Conservation (phyloP, 352 stramenopile genomes). For the Pythium insidiosum region DNA sequence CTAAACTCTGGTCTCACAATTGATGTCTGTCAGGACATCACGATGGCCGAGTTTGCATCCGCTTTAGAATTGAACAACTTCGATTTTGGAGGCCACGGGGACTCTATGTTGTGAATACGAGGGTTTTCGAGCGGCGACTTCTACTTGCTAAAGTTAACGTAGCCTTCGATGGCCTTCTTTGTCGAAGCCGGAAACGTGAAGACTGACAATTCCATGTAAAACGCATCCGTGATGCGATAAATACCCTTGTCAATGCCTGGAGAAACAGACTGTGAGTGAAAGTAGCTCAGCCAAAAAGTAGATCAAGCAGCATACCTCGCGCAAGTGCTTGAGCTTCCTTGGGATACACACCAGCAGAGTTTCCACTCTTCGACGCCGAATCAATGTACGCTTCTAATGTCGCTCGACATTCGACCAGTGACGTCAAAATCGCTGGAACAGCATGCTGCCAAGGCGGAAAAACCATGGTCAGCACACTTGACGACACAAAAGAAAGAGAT, state of each 20-base stretch:
- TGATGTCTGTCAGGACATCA: slow-evolving; percentile 24
- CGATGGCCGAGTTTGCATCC: slow-evolving; percentile 14
- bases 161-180: slow-evolving; percentile 39
- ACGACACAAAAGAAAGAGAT: background rate
- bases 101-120: too few species aligned
- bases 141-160: slow-evolving; percentile 26
- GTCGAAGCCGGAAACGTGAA: slow-evolving; percentile 43
- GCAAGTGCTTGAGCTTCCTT: slow-evolving; percentile 48
- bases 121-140: too few species aligned
- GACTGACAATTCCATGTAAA: slow-evolving; percentile 46
- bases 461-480: background rate
- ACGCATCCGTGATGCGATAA: slow-evolving; percentile 67
- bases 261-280: background rate
- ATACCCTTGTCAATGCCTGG: slow-evolving; percentile 71
- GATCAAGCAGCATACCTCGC: slow-evolving; percentile 23
- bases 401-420: slow-evolving; percentile 59
- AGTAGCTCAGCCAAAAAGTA: background rate
- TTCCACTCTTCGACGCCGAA: slow-evolving; percentile 57
- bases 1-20: slow-evolving; percentile 21
- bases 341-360: slow-evolving; percentile 46
- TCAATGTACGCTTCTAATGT: slow-evolving; percentile 60
- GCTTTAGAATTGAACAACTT: slow-evolving; percentile 10
- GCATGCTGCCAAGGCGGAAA: slow-evolving; percentile 41
- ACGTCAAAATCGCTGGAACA: slow-evolving; percentile 54
- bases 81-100: slow-evolving; percentile 4